A percentile compares a stretch with the other conserved stretches of the same genome.
Evolutionary conservation across 1,139 yeast genomes (phyloP).

Genomic region (Chernovozyma aurita): DNA sequence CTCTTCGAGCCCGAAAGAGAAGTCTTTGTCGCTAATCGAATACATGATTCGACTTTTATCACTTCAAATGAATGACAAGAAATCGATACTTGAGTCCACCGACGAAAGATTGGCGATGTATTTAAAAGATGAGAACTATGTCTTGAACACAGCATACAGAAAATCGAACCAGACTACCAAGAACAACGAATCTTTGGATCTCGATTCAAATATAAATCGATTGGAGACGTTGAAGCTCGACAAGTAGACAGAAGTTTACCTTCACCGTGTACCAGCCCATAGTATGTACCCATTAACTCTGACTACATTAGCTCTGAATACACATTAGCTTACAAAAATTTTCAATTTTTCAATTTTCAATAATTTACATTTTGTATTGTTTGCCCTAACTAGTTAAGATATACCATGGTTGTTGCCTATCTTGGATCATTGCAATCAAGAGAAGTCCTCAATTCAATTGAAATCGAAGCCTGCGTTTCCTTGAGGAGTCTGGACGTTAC

Average conservation of each 20-base stretch:
- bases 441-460: too few species aligned
- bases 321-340: too few species aligned
- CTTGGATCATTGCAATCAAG: too few species aligned
- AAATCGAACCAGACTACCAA: conserved; percentile 12
- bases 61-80: conserved; percentile 59
- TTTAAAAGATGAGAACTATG: conserved; percentile 52
- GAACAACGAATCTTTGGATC: conserved; percentile 18
- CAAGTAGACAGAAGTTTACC: too few species aligned
- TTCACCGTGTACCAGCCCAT: too few species aligned
- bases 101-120: conserved; percentile 68
- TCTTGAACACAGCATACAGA: conserved; percentile 2
- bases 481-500: neutral
- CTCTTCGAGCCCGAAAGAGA: conserved; percentile 10
- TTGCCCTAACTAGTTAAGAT: too few species aligned
- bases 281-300: too few species aligned
- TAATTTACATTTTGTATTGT: too few species aligned
- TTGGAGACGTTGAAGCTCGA: conserved; percentile 15
- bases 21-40: conserved; percentile 57
- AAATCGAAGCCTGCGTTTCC: neutral
- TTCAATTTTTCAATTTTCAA: too few species aligned
- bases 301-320: too few species aligned
- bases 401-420: too few species aligned
- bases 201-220: conserved; percentile 34
- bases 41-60: conserved; percentile 59
- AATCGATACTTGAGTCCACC: conserved; percentile 47